Evolutionary conservation across 176 grass and related monocot genomes (phyloP).

Genomic region (Areca catechu): DNA sequence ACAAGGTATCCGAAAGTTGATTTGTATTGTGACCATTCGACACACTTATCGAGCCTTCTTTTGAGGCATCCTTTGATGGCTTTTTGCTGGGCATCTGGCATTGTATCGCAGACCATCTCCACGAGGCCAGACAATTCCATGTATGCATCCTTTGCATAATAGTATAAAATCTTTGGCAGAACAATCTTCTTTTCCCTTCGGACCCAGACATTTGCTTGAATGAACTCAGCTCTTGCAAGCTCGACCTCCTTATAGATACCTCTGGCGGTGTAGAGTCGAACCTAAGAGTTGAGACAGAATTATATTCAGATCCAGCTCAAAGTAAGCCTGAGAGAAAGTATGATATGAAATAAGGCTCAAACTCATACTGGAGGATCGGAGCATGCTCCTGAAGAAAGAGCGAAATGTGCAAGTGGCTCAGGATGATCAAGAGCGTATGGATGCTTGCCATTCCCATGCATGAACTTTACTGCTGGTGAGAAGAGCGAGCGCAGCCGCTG

Average conservation of each 20-base stretch:
- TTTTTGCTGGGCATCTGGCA: constrained; percentile 49
- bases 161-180: constrained; percentile 70
- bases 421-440: constrained; percentile 42
- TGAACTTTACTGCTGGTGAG: constrained; percentile 30
- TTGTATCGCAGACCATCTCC: constrained; percentile 60
- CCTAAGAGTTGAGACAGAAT: constrained; percentile 4
- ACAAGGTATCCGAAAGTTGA: constrained; percentile 83
- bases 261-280: constrained; percentile 80
- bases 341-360: background rate
- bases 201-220: constrained; percentile 54
- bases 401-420: constrained; percentile 81
- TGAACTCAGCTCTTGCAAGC: constrained; percentile 64
- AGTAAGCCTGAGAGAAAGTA: background rate
- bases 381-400: constrained; percentile 77
- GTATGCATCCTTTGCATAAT: constrained; percentile 65
- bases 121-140: constrained; percentile 53
- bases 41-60: constrained; percentile 53
- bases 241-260: constrained; percentile 55
- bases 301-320: background rate
- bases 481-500: constrained; percentile 63
- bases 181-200: constrained; percentile 57
- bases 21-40: constrained; percentile 82
- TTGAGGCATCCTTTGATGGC: constrained; percentile 50
- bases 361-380: constrained; percentile 80
- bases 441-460: constrained; percentile 47